Evolutionary conservation across 225 moss, liverwort and hornwort species (phyloP), one percentile per base, ranked within the genome.

Genomic region (Marchantia polymorpha): DNA sequence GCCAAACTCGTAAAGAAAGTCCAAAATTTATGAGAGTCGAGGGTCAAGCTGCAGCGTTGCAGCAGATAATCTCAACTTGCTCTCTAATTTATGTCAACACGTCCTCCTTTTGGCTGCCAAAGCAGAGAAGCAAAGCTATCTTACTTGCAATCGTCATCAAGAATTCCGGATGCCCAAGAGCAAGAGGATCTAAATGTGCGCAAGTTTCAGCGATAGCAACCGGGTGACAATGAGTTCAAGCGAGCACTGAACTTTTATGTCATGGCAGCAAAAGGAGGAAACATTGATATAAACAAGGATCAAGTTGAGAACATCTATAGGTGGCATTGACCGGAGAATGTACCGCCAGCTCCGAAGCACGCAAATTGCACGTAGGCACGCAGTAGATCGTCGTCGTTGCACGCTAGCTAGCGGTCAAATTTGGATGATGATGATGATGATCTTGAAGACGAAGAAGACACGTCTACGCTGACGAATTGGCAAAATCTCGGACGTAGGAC

Each of bases 21-120:
- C 12, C 13, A 55, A 55, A 55, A 17, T 58, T 20, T 58, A 20
- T 58, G 54, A 16, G 17, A 20, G 13, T 16, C 54, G 58, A 5
- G 20, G 17, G 58, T 10, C 58, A 16, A 58, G 12, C 13, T 25
- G 69, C 39, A 19, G 39, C 30, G 11, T 10, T 27, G 31, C 66
- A 56, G 55, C 16, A 54, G 74, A 74, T 30, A 31, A 54, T 74
- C 53, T 29, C 56, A 74, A 58, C 74, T 27, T 25, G 30, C 10
- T 74, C 74, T 74, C n/a, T 74, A 31, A 58, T 74, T 39, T 54
- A 31, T 54, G 16, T 54, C 74, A 74, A 55, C 29, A 74, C 74
- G 55, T 58, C 74, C 74, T 74, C 55, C 74, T 74, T 74, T 74
- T 74, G 74, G 74, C 74, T 74, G 74, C 74, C 74, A 74, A 74